These are phyloP conservation scores for Tylopilus cervinicoccineus DNA, from an alignment of 768 basidiomycete genomes.

Conservation along the genomic window DNA sequence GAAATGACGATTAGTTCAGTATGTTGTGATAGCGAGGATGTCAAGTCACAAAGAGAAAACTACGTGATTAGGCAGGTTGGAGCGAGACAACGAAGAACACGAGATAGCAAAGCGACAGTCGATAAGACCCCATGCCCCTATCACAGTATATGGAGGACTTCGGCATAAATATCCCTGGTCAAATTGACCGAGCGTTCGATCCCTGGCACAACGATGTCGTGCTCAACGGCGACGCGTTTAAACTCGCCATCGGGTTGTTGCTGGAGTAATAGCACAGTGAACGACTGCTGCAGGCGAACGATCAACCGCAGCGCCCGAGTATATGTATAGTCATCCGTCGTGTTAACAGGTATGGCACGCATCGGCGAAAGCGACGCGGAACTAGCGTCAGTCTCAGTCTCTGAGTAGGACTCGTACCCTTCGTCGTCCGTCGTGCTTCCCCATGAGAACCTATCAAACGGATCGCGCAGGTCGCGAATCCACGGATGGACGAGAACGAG, in stretches of 20 bases:
- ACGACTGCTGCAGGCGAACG: not conserved
- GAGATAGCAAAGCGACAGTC: not conserved
- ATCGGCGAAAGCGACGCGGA: not conserved
- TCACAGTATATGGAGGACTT: not conserved
- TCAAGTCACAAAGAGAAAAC: too few relatives aligned
- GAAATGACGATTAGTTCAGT: too few relatives aligned
- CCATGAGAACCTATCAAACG: not conserved
- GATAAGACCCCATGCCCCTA: too few relatives aligned
- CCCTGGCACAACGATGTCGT: not conserved
- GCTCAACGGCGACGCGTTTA: not conserved
- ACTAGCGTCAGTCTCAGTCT: not conserved
- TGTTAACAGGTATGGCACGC: too few relatives aligned
- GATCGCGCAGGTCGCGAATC: conserved; percentile 4
- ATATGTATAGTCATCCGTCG: not conserved
- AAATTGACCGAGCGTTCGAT: not conserved
- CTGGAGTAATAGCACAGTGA: not conserved
- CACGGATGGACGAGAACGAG: conserved; percentile 9
- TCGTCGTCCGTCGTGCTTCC: not conserved
- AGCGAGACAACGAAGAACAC: too few relatives aligned
- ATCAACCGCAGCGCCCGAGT: not conserved
- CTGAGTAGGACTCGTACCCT: not conserved
- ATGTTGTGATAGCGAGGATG: too few relatives aligned
- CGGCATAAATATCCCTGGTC: not conserved
- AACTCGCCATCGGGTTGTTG: not conserved
- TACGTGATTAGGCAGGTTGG: too few relatives aligned